Base-by-base conservation (phyloP, 345 rosid species). In the Gossypium bickii region DNA sequence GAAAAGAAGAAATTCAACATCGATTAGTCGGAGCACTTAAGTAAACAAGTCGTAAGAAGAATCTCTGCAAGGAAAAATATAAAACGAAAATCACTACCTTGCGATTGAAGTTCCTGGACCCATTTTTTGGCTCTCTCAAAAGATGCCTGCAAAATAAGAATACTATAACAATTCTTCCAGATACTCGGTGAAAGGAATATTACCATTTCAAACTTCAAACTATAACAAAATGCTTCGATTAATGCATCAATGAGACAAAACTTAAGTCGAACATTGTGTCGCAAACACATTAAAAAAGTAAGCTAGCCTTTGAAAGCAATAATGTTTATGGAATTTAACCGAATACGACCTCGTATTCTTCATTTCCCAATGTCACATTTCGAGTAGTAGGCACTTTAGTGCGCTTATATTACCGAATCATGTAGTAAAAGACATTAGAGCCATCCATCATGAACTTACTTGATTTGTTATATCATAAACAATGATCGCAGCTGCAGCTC, bases 91-190 rank as follows among this genome's bases (percentile, higher is more conserved):
- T 17, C 7, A 82, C 47, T 90, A 94, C 98, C 99, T 87, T 95
- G 97, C 68, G 93, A 85, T 66, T 83, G 98, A 78, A 94, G 96
- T 82, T 94, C 98, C 83, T 93, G 95, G 69, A 93, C 97, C 97
- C 98, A 93, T 86, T 92, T 92, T 81, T 92, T 93, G 4, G 98
- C 98, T 76, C 91, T 87, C 76, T 93, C 99, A 86, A 94, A 94
- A 29, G 99, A 94, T 18, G 89, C 87, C 99, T 93, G 47, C 77
- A 78, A 72, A 58, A 64, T 58, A 72, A 78, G 10, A 48, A 41
- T 3, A 2, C 4, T 48, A 47, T 74, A 41, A 76, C 16, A 13
- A 4, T 20, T 13, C 25, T 38, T 57, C n/a, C 3, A 12, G 17
- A 56, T 16, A 4, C 45, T 13, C 0, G 1, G 29, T n/a, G 34